Conservation (phyloP, 345 rosid species). For the Camelina sativa region DNA sequence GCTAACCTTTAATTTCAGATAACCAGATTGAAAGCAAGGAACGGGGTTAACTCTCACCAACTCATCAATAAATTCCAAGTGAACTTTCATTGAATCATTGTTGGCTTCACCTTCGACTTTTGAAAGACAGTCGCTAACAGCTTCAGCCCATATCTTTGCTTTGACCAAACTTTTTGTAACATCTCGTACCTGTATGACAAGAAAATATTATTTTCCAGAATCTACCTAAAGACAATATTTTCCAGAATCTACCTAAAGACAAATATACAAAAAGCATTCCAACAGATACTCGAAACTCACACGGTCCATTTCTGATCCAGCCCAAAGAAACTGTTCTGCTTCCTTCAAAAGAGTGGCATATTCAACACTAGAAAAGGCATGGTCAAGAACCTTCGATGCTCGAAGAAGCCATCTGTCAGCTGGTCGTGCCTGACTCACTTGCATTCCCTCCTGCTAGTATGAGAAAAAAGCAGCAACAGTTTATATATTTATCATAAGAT, state of each 20-base stretch:
- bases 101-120: slow-evolving; percentile 56
- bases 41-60: slow-evolving; percentile 60
- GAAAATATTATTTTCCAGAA: slow-evolving; percentile 7
- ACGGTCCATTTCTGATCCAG: slow-evolving; percentile 84
- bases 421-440: slow-evolving; percentile 60
- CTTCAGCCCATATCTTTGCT: slow-evolving; percentile 79
- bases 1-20: slow-evolving; percentile 75
- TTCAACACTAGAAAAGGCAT: slow-evolving; percentile 58
- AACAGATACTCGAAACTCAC: slow-evolving; percentile 56
- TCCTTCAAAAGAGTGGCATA: slow-evolving; percentile 65
- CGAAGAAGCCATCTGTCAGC: slow-evolving; percentile 76
- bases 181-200: slow-evolving; percentile 65
- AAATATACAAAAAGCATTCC: slow-evolving; percentile 25
- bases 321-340: slow-evolving; percentile 98
- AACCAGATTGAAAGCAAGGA: slow-evolving; percentile 71
- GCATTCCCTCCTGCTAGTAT: slow-evolving; percentile 37
- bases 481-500: slow-evolving; percentile 2
- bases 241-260: slow-evolving; percentile 29
- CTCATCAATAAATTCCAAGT: slow-evolving; percentile 52
- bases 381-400: slow-evolving; percentile 50
- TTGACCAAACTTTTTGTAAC: slow-evolving; percentile 57
- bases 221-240: slow-evolving; percentile 22
- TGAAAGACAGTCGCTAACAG: slow-evolving; percentile 58
- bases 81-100: slow-evolving; percentile 53
- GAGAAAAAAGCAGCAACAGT: slow-evolving; percentile 9